A percentile compares a stretch with the other conserved stretches of the same genome.
Evolutionary conservation across 2,329 filamentous ascomycete genomes (phyloP).

Genomic region (Colletotrichum eleusines): DNA sequence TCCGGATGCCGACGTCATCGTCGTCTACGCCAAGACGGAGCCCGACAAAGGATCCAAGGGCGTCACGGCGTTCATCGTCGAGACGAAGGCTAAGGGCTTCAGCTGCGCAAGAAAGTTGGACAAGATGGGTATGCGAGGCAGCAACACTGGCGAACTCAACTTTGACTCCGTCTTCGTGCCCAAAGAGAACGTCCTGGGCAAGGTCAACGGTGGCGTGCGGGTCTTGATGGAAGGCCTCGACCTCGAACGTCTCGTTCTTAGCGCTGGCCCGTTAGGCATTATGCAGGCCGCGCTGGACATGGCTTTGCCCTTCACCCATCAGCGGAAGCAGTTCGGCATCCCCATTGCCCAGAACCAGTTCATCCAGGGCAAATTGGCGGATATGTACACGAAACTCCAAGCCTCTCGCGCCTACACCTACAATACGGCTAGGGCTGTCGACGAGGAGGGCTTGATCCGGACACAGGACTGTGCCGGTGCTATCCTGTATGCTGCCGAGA

Average conservation of each 20-base stretch:
- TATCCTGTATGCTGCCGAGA: slow-evolving; percentile 92
- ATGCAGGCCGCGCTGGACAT: slow-evolving; percentile 95
- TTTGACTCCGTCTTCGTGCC: slow-evolving; percentile 95
- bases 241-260: slow-evolving; percentile 91
- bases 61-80: slow-evolving; percentile 94
- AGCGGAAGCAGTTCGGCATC: slow-evolving; percentile 86
- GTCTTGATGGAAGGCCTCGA: slow-evolving; percentile 98
- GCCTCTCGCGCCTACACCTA: slow-evolving; percentile 91
- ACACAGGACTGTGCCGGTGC: slow-evolving; percentile 96
- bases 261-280: slow-evolving; percentile 88
- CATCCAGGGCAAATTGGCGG: slow-evolving; percentile 90
- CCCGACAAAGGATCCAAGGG: slow-evolving; percentile 86
- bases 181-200: slow-evolving; percentile 81
- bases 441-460: slow-evolving; percentile 77
- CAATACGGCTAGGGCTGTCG: slow-evolving; percentile 81
- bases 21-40: slow-evolving; percentile 97
- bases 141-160: slow-evolving; percentile 93
- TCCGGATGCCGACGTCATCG: slow-evolving; percentile 89
- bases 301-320: slow-evolving; percentile 88
- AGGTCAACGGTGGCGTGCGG: slow-evolving; percentile 83
- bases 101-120: slow-evolving; percentile 91
- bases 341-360: slow-evolving; percentile 95
- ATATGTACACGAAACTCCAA: slow-evolving; percentile 96
- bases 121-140: slow-evolving; percentile 98
- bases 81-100: slow-evolving; percentile 79